Percentiles rank a stretch among this genome's conserved stretches.
Conservation (phyloP, 2,329 filamentous ascomycete genomes). For the Clonostachys chloroleuca region DNA sequence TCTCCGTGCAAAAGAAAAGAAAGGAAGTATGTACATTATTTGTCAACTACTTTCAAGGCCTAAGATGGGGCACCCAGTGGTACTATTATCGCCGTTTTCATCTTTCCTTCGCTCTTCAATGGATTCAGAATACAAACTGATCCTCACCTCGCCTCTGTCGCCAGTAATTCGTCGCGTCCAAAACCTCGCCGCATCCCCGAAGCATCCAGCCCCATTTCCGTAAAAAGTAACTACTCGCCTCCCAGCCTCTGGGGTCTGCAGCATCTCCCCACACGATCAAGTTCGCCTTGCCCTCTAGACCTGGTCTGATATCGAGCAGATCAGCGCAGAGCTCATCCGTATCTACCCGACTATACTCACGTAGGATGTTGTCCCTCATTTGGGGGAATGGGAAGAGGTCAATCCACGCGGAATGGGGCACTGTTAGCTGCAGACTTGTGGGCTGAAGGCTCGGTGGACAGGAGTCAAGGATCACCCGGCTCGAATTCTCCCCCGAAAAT, state of each 20-base stretch:
- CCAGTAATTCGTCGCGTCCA: slow-evolving; percentile 27
- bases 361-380: slow-evolving; percentile 23
- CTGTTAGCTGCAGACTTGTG: no score
- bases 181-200: slow-evolving; percentile 23
- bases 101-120: no score
- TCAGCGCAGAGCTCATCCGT: slow-evolving; percentile 12
- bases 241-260: slow-evolving; percentile 37
- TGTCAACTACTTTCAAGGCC: no score
- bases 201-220: slow-evolving; percentile 35
- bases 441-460: no score
- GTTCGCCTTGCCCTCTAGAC: neutral
- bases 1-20: no score
- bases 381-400: slow-evolving; percentile 25
- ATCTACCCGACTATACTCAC: slow-evolving; percentile 5
- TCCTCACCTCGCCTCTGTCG: slow-evolving; percentile 4
- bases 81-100: no score
- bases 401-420: slow-evolving; percentile 24
- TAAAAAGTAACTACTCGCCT: slow-evolving; percentile 34
- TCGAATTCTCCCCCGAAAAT: no score
- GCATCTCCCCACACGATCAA: slow-evolving; percentile 44
- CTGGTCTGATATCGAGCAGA: neutral
- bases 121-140: no score
- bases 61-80: no score
- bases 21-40: no score
- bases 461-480: no score